Evolutionary conservation across 1,139 yeast genomes (phyloP).

Genomic region (Blastobotrys persicus): DNA sequence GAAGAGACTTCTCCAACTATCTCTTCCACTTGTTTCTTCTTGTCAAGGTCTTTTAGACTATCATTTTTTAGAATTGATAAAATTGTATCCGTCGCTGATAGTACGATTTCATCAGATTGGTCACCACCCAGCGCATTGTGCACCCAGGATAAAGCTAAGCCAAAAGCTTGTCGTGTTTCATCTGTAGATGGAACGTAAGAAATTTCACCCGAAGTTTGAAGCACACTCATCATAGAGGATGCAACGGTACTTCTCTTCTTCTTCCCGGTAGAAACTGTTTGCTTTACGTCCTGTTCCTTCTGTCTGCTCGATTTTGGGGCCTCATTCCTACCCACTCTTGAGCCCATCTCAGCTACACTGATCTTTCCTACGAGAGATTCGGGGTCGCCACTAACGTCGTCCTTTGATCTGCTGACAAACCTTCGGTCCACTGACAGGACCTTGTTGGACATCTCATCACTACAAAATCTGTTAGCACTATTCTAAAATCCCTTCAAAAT

Average conservation of each 20-base stretch:
- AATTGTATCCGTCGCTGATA: slow-evolving; percentile 63
- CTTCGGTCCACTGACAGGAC: slow-evolving; percentile 61
- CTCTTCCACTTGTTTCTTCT: slow-evolving; percentile 43
- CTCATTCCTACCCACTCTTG: slow-evolving; percentile 40
- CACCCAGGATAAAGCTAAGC: slow-evolving; percentile 50
- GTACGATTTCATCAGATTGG: slow-evolving; percentile 53
- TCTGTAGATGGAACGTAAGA: slow-evolving; percentile 52
- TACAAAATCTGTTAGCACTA: slow-evolving; percentile 13
- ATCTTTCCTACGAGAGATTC: slow-evolving; percentile 68
- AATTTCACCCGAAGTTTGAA: slow-evolving; percentile 6
- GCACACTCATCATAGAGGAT: slow-evolving; percentile 26
- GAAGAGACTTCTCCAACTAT: slow-evolving; percentile 51
- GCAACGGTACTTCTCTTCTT: slow-evolving; percentile 18
- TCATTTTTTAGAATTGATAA: slow-evolving; percentile 59
- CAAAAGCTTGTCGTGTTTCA: slow-evolving; percentile 46
- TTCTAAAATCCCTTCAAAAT: neutral
- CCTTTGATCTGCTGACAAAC: slow-evolving; percentile 43
- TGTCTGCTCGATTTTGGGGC: slow-evolving; percentile 19
- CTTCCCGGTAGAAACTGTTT: slow-evolving; percentile 26
- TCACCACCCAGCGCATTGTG: slow-evolving; percentile 49
- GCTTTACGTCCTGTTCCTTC: slow-evolving; percentile 16
- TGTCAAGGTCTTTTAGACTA: slow-evolving; percentile 41
- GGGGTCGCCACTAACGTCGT: slow-evolving; percentile 60
- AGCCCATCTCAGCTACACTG: slow-evolving; percentile 67
- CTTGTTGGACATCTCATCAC: slow-evolving; percentile 60